Percentiles rank a stretch among this genome's conserved stretches.
Conservation (phyloP, 1,139 yeast species). For the Zygosaccharomyces pseudobailii region DNA sequence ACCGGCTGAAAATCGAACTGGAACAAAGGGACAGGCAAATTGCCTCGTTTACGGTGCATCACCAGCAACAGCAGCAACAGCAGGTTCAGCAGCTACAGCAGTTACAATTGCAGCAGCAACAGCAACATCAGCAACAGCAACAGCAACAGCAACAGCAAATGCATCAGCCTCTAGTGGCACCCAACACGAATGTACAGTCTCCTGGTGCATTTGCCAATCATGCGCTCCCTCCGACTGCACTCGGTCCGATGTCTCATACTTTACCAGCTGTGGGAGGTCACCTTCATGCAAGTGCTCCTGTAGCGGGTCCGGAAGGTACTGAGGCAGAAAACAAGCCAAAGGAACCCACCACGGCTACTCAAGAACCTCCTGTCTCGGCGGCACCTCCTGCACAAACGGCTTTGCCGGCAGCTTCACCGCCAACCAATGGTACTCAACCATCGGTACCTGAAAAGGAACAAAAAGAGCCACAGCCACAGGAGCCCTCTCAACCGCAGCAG, state of each 20-base stretch:
- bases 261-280: slow-evolving; percentile 8
- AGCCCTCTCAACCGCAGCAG: slow-evolving; percentile 2
- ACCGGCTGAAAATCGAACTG: slow-evolving; percentile 77
- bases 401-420: not conserved
- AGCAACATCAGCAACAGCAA: slow-evolving; percentile 15
- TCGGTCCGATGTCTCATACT: slow-evolving; percentile 6
- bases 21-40: slow-evolving; percentile 66
- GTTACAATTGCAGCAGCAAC: slow-evolving; percentile 22
- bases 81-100: slow-evolving; percentile 12
- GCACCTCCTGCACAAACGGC: not conserved
- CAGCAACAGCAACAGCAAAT: slow-evolving; percentile 4
- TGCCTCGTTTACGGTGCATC: slow-evolving; percentile 37
- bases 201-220: slow-evolving; percentile 6
- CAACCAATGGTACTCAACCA: not conserved
- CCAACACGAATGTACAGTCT: slow-evolving; percentile 3
- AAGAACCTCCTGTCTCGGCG: not conserved
- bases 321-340: not conserved
- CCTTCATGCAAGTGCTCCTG: slow-evolving; percentile 1
- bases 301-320: slow-evolving; percentile 1
- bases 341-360: not conserved
- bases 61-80: slow-evolving; percentile 32
- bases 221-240: slow-evolving; percentile 3
- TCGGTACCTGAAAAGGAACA: not conserved
- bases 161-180: slow-evolving; percentile 18
- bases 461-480: not conserved